Base-by-base conservation (phyloP, 495 filamentous ascomycete species). In the Hypomontagnella submonticulosa region DNA sequence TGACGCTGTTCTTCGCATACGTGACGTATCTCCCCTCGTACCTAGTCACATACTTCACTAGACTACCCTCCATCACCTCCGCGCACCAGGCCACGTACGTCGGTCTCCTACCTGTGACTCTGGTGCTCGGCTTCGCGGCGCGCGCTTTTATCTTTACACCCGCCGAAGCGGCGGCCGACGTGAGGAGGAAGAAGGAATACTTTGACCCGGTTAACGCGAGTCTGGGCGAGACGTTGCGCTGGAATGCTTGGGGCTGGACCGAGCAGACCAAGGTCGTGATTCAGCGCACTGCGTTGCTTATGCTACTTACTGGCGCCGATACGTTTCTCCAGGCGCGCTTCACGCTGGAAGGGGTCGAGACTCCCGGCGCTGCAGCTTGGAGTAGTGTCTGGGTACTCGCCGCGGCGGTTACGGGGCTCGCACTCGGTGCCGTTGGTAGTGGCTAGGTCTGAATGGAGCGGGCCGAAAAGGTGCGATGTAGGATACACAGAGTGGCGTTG, bases 101-200 rank as follows among this genome's bases (percentile, higher is more conserved):
- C 50, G 76, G 79, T 0, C 75, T 92, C 36, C 69, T 90, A n/a
- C 87, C 85, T 1, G 78, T 85, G 19, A 70, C 74, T 0, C 63
- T 84, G 9, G 63, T 78, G 23, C 75, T 83, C n/a, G 92, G 92
- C 7, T 80, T 84, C 59, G 89, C 90, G 1, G 87, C 88, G 19
- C 81, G 84, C 42, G 81, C 81, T 44, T 92, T 96, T 73, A 84
- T 97, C 55, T 93, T 96, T 71, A 87, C 86, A 27, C 91, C 86
- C 11, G 73, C 87, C 62, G 86, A 85, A 10, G 78, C 83, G 1
- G 83, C 83, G 3, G n/a, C 57, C 38, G 15, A 27, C 44, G 8
- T n/a, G 1, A 9, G 48, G 51, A 12, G 37, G 0, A 47, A 13
- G 37, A 58, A 58, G 32, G 56, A 64, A 34, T 66, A 76, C 10